Evolutionary conservation across 768 basidiomycete genomes (phyloP).

Genomic region (Tricholoma flavovirens): DNA sequence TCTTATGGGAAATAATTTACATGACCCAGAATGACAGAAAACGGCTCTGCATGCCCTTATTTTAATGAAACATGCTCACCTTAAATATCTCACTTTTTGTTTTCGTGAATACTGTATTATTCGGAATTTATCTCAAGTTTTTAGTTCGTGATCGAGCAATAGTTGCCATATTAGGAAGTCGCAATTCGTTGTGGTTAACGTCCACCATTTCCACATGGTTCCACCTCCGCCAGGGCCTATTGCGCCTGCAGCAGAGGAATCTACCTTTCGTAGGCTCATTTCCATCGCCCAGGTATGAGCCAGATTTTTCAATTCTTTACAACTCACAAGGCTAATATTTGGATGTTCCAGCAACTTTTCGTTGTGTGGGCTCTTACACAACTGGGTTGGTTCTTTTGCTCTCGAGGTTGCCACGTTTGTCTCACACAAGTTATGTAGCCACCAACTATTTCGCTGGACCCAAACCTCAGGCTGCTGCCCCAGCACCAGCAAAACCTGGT

Average conservation of each 20-base stretch:
- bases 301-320: background rate
- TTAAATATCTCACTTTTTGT: background rate
- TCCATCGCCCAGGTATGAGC: conserved; percentile 22
- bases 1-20: conserved; percentile 32
- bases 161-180: background rate
- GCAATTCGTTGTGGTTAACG: background rate
- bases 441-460: conserved; percentile 21
- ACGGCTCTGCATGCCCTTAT: background rate
- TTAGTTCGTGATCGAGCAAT: background rate
- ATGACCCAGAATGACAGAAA: background rate
- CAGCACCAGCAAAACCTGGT: conserved; percentile 18
- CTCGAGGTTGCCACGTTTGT: background rate
- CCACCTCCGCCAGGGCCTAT: conserved; percentile 7
- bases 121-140: background rate
- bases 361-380: conserved; percentile 63
- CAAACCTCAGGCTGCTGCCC: background rate
- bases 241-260: conserved; percentile 12
- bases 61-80: background rate
- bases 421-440: conserved; percentile 11
- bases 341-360: conserved; percentile 53
- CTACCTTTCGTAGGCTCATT: conserved; percentile 14
- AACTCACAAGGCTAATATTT: background rate
- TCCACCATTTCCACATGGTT: conserved; percentile 9
- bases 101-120: too few species aligned
- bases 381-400: conserved; percentile 39